These are phyloP conservation scores for Elaeis oleifera DNA, from an alignment of 202 grass and related monocot genomes.

Conservation along the genomic window DNA sequence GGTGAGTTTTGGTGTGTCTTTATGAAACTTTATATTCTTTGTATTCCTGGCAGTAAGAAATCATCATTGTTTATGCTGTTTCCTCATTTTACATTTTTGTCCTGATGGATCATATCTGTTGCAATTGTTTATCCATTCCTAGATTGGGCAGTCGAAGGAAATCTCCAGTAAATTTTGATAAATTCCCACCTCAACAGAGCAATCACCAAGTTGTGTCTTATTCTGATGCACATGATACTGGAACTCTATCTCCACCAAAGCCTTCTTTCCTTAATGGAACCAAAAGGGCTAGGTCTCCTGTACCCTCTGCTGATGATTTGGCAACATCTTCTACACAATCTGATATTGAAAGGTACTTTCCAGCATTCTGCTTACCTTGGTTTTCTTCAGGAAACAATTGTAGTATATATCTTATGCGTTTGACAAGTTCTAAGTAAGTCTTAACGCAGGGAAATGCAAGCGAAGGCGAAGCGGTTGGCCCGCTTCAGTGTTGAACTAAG, in stretches of 20 bases:
- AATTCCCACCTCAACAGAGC: constrained; percentile 31
- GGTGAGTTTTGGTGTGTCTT: constrained; percentile 17
- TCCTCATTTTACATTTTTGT: too few species aligned
- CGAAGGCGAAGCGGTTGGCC: constrained; percentile 71
- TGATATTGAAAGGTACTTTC: constrained; percentile 46
- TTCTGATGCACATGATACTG: constrained; percentile 30
- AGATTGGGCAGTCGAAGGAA: constrained; percentile 28
- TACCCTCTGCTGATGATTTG: constrained; percentile 26
- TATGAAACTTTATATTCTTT: too few species aligned
- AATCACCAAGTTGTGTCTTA: constrained; percentile 17
- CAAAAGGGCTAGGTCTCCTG: constrained; percentile 30
- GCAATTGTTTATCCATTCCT: too few species aligned
- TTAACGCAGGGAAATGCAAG: constrained; percentile 66
- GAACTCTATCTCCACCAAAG: constrained; percentile 36
- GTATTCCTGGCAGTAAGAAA: too few species aligned
- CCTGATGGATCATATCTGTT: too few species aligned
- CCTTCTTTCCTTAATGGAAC: constrained; percentile 26
- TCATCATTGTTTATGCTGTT: too few species aligned
- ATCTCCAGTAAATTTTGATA: constrained; percentile 20
- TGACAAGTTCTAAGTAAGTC: background rate
- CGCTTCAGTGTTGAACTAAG: constrained; percentile 73
- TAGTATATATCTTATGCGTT: background rate
- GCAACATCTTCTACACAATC: constrained; percentile 16
- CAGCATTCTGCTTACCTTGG: constrained; percentile 8
- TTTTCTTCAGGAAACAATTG: constrained; percentile 9